Base-by-base conservation (phyloP, 2,329 filamentous ascomycete species). In the Acrocalymma vagum region DNA sequence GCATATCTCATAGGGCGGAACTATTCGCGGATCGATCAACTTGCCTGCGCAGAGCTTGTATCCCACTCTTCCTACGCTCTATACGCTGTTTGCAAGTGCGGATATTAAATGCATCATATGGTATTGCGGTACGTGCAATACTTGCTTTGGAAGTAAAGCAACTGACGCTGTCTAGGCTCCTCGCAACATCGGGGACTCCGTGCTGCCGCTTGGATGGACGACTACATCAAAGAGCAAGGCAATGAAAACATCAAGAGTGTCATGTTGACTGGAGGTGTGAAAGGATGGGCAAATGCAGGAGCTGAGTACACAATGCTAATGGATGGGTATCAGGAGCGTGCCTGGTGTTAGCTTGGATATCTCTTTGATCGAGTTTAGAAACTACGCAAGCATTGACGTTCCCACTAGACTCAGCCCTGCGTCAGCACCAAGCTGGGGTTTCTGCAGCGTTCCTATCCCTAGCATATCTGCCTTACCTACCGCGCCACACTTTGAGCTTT, bases 1-100 rank as follows among this genome's bases (percentile, higher is more conserved):
- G 9, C 16, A 57, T 38, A 6, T 32, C 15, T 1, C 10, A 28
- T 47, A 81, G 80, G 84, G 84, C 17, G 84, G 82, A 24, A 85
- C 81, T 0, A 78, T 86, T 39, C 67, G 69, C 6, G 77, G 76
- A 2, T 83, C 83, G 1, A 70, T 86, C 46, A 82, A 83, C 51
- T 65, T 82, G 10, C 79, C 80, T 0, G 79, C 79, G 7, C 78
- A 82, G 39, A 76, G 72, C 8, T 73, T 82, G 24, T 81, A 79
- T 36, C 75, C 75, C 37, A 76, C 75, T 4, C 69, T 79, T 6
- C 69, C 73, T 7, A 63, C 67, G 8, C 58, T 81, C 21, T 74
- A 80, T 45, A 73, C 72, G 29, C 64, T 83, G n/a, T 76, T 74
- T 60, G 74, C 72, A 47, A 72, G 76, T 44, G 79, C 78, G 1